Evolutionary conservation across 495 filamentous ascomycete species (phyloP), one percentile per base, ranked within the genome.

Genomic region (Choiromyces venosus): DNA sequence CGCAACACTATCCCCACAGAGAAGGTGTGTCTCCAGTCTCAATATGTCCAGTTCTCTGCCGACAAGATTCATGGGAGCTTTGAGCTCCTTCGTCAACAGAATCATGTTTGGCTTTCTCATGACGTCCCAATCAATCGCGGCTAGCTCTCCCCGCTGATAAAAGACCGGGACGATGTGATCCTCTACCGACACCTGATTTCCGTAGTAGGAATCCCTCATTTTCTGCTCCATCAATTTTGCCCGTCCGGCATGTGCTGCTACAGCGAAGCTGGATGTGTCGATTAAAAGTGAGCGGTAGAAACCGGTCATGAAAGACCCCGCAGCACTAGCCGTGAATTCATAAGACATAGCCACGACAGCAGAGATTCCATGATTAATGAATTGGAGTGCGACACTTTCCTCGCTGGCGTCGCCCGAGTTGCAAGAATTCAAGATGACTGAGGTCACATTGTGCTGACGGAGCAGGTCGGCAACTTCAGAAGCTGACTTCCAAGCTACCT

Each of bases 281-380:
- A 65, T 37, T 14, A 77, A 44, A 25, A 77, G 64, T 29, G 37
- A 46, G 37, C 33, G 46, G 40, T 77, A 77, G 65, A 77, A 77
- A 21, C 68, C 65, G 18, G 69, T 65, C 39, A 76, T 68, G 37
- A 77, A 76, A 65, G 65, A n/a, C 44, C 69, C 73, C 42, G 37
- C 67, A 44, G 73, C 75, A 19, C 44, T 36, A 18, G 71, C 66
- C 46, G 72, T 25, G 3, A 72, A 39, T 19, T 69, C 69, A 29
- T 71, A 76, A 12, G 75, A 74, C 14, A 77, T 44, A 35, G 75
- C 64, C 37, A 77, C 61, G 37, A 76, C 69, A 6, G 69, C 75
- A 19, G 73, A 68, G 33, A 72, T 68, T 3, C 75, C 75, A 40
- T 40, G 64, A 9, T 37, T 68, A 0, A 77, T 25, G n/a, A 77